These are phyloP conservation scores for Alternaria solani DNA, from an alignment of 2,329 filamentous ascomycete species.

Conservation along the genomic window DNA sequence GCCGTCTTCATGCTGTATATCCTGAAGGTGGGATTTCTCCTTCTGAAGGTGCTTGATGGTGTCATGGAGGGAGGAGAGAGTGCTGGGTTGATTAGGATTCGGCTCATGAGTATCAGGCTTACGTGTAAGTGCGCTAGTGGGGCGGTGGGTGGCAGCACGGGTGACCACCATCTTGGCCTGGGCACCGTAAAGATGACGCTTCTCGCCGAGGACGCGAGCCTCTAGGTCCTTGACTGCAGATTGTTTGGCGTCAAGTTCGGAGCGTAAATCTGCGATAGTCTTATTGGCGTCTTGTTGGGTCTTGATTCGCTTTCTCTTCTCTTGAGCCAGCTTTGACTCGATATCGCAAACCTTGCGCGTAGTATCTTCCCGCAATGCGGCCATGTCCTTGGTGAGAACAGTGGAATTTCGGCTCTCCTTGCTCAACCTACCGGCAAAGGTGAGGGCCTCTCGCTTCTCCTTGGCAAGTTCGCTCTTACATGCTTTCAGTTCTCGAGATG, in stretches of 20 bases:
- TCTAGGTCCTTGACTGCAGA: neutral
- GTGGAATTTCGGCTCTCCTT: neutral
- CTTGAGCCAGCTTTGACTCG: neutral
- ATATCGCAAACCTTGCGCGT: neutral
- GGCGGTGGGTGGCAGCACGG: neutral
- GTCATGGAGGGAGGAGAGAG: neutral
- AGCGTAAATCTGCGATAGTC: neutral
- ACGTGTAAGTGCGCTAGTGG: neutral
- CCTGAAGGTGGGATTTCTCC: neutral
- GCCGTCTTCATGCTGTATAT: neutral
- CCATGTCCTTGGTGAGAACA: neutral
- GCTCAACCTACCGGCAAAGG: neutral
- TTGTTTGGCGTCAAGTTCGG: neutral
- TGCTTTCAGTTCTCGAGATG: neutral
- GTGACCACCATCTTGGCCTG: neutral
- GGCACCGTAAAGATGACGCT: neutral
- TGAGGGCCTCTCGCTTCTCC: neutral
- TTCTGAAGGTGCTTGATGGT: neutral
- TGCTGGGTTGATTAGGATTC: too few relatives aligned
- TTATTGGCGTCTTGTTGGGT: neutral
- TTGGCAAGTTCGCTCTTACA: neutral
- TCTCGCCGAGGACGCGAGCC: neutral
- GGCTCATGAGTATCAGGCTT: neutral
- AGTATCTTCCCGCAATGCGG: neutral
- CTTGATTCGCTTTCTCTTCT: neutral